phyloP scores from a whole-genome alignment of 768 basidiomycete species.

The Suillus occidentalis region DNA sequence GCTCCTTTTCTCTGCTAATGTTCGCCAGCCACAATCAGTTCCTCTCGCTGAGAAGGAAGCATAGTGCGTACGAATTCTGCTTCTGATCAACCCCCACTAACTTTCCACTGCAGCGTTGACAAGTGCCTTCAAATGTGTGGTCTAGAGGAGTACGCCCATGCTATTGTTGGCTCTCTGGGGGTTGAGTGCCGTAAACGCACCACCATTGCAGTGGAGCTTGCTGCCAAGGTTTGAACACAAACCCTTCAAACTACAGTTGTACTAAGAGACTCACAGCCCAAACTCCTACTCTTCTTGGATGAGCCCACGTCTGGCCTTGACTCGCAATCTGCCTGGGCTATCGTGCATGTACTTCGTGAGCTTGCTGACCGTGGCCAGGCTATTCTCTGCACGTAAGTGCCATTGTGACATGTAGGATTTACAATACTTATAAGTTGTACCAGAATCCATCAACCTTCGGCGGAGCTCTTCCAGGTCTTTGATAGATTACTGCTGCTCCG shows the following conservation, averaged over 20 bases:
- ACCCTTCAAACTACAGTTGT: neutral
- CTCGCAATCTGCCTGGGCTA: slow-evolving; percentile 85
- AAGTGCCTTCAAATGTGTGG: slow-evolving; percentile 63
- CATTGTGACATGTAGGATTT: neutral
- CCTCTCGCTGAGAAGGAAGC: slow-evolving; percentile 71
- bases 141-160: slow-evolving; percentile 62
- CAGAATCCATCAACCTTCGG: slow-evolving; percentile 52
- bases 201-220: slow-evolving; percentile 86
- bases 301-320: slow-evolving; percentile 92
- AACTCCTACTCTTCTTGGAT: slow-evolving; percentile 80
- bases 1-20: slow-evolving; percentile 71
- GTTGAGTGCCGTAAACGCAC: slow-evolving; percentile 79
- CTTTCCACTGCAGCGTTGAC: slow-evolving; percentile 42
- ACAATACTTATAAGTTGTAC: neutral
- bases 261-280: slow-evolving; percentile 46
- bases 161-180: slow-evolving; percentile 64
- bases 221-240: slow-evolving; percentile 54
- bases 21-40: slow-evolving; percentile 72
- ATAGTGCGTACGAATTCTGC: slow-evolving; percentile 51
- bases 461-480: slow-evolving; percentile 79
- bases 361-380: slow-evolving; percentile 83
- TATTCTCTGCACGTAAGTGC: slow-evolving; percentile 80
- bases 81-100: neutral
- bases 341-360: slow-evolving; percentile 69
- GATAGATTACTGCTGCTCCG: slow-evolving; percentile 76